These are phyloP conservation scores for Solanum neorickii DNA, from an alignment of 257 asterid genomes.

Conservation along the genomic window DNA sequence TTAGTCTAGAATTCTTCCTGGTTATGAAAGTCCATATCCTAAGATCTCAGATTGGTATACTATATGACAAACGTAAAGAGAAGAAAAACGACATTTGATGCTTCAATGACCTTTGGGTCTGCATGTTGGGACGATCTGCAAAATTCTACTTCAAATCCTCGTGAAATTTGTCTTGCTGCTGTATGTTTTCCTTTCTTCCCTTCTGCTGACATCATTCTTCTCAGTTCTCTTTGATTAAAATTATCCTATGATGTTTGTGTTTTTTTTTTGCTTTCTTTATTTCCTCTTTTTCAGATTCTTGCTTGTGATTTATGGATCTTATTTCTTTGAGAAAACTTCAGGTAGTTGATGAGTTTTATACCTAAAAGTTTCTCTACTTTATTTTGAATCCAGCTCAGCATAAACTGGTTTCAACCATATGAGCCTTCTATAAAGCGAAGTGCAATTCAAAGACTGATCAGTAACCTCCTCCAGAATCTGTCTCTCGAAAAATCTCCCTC, in stretches of 20 bases:
- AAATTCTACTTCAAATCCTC: neutral
- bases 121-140: neutral
- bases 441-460: conserved; percentile 56
- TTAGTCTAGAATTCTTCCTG: neutral
- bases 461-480: conserved; percentile 37
- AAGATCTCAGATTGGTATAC: neutral
- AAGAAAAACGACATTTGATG: neutral
- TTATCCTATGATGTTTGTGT: neutral
- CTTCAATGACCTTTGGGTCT: neutral
- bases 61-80: neutral
- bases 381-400: conserved; percentile 40
- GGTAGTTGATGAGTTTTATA: neutral
- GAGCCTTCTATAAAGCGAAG: conserved; percentile 76
- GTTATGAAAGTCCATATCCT: neutral
- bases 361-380: neutral
- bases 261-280: neutral
- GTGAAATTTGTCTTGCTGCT: neutral
- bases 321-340: neutral
- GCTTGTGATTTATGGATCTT: neutral
- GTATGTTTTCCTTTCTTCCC: neutral
- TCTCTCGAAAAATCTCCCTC: conserved; percentile 34
- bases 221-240: neutral
- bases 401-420: conserved; percentile 70
- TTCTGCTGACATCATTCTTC: neutral
- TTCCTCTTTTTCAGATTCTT: neutral